These are phyloP conservation scores for Ustilaginoidea virens DNA, from an alignment of 2,329 filamentous ascomycete species.

Conservation along the genomic window DNA sequence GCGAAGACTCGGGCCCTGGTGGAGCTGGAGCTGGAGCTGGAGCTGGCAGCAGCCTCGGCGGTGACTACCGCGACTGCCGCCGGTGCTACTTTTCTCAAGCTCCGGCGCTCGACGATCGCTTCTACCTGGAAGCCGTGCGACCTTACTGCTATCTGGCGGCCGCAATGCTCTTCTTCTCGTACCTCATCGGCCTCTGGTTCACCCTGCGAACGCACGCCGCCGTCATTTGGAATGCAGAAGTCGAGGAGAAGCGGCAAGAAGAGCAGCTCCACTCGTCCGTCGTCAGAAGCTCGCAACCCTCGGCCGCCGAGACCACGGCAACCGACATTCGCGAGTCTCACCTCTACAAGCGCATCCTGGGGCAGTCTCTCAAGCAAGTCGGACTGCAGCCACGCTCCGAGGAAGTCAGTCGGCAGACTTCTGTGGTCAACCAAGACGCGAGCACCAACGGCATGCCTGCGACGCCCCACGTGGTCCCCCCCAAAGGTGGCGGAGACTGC, in stretches of 20 bases:
- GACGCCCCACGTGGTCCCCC: conserved; percentile 63
- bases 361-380: conserved; percentile 74
- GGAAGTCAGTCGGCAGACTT: conserved; percentile 24
- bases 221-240: conserved; percentile 86
- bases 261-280: conserved; percentile 25
- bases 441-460: conserved; percentile 27
- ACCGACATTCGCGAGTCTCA: conserved; percentile 73
- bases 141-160: conserved; percentile 90
- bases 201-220: conserved; percentile 91
- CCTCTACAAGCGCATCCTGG: conserved; percentile 84
- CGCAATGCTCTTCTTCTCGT: conserved; percentile 74
- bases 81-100: conserved; percentile 88
- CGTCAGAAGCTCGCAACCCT: conserved; percentile 19
- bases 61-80: conserved; percentile 61
- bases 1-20: conserved; percentile 27
- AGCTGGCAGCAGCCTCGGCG: too few species aligned
- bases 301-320: conserved; percentile 31
- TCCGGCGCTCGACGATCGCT: conserved; percentile 69
- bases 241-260: conserved; percentile 59
- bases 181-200: conserved; percentile 88
- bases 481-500: conserved; percentile 35
- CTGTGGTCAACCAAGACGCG: conserved; percentile 17
- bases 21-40: conserved; percentile 14
- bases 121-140: conserved; percentile 79
- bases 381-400: conserved; percentile 47